Conservation (phyloP, 2,329 filamentous ascomycete species). For the Penicillium sp. region DNA sequence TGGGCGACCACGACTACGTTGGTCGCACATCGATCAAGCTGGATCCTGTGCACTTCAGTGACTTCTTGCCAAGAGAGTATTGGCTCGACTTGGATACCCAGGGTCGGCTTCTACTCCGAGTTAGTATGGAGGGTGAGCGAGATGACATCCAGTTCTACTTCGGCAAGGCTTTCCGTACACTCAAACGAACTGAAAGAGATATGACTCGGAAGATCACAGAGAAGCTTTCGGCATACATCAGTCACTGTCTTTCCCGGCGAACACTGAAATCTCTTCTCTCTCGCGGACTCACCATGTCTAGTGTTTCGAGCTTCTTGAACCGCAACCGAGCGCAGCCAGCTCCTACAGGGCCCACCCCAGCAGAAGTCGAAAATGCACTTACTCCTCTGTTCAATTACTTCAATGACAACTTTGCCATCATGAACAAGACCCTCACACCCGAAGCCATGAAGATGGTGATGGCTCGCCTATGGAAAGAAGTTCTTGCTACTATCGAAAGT, state of each 20-base stretch:
- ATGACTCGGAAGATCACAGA: conserved; percentile 98
- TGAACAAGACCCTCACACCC: conserved; percentile 93
- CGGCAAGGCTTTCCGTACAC: conserved; percentile 89
- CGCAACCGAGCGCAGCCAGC: conserved; percentile 50
- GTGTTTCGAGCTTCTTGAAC: conserved; percentile 67
- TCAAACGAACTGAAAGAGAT: conserved; percentile 93
- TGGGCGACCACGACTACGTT: conserved; percentile 96
- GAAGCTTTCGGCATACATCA: conserved; percentile 95
- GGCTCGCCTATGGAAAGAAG: conserved; percentile 97
- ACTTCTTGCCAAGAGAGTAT: conserved; percentile 93
- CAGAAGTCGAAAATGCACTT: conserved; percentile 76
- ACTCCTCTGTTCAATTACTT: conserved; percentile 90
- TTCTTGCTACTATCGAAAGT: conserved; percentile 83
- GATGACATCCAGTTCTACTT: conserved; percentile 99
- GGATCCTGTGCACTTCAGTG: conserved; percentile 95
- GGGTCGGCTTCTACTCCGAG: conserved; percentile 79
- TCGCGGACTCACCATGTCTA: conserved; percentile 68
- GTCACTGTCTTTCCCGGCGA: conserved; percentile 78
- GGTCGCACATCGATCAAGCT: conserved; percentile 95
- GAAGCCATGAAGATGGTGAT: conserved; percentile 98
- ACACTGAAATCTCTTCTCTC: conserved; percentile 73
- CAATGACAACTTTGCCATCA: conserved; percentile 97
- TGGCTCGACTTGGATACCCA: conserved; percentile 98
- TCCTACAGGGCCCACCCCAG: conserved; percentile 60
- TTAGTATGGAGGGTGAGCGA: conserved; percentile 97